Evolutionary conservation across 768 basidiomycete genomes (phyloP), one percentile per base, ranked within the genome.

Genomic region (Xerocomellus dryophilus): DNA sequence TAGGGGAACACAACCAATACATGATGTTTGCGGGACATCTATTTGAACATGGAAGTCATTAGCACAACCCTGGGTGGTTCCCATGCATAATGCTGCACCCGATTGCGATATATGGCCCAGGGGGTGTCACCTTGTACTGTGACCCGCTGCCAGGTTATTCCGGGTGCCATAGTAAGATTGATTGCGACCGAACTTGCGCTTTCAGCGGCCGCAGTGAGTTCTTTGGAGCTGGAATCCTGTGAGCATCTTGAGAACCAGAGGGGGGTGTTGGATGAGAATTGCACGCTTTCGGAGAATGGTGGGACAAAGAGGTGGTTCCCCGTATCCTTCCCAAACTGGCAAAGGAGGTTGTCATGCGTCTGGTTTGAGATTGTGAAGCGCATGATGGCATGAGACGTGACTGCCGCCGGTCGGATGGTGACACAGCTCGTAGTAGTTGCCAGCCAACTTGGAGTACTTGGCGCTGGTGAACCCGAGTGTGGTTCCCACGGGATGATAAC

Each of bases 1-100:
- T 72, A 76, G n/a, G 81, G 80, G 31, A 93, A 66, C 20, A 92
- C 74, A 5, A 83, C 60, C 15, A 93, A 58, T 51, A 70, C 72
- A 50, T 76, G 71, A 43, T 76, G 74, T 43, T 71, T 74, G 49
- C 70, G 71, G 9, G 77, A 72, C 7, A 79, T 60, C 85, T 87
- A 54, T n/a, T 49, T 14, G 7, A 31, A 51, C 32, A 47, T 12
- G 29, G 0, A 12, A 27, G 36, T 38, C 15, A 50, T 67, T 6
- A 63, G 52, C 32, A 21, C 32, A 47, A 43, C 48, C 20, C 44
- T 35, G 34, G 40, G 40, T 15, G 9, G 18, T 23, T 53, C 12
- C 36, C 15, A 21, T n/a, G 38, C 9, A 27, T 21, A 20, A 51
- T 7, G 41, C 10, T 32, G 66, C 79, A 88, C 86, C 66, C 75